A percentile compares a stretch with the other conserved stretches of the same genome.
Evolutionary conservation across 495 filamentous ascomycete genomes (phyloP).

Genomic region (Podospora conica): DNA sequence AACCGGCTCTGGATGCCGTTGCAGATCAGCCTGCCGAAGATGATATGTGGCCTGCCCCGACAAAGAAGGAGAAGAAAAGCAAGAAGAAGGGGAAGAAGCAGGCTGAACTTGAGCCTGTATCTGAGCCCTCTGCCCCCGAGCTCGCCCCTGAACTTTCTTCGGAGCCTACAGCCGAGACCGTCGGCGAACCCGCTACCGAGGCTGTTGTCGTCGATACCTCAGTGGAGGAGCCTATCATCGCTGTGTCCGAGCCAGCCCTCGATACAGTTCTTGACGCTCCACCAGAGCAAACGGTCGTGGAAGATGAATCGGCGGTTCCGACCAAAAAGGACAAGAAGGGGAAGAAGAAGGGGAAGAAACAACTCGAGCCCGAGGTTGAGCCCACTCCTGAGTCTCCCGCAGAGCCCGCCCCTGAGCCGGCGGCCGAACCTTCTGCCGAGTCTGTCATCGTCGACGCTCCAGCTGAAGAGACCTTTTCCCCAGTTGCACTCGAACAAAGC

Average conservation of each 20-base stretch:
- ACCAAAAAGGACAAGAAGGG: not conserved
- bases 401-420: not conserved
- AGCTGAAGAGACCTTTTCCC: not conserved
- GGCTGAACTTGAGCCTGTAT: not conserved
- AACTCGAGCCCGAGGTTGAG: not conserved
- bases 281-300: not conserved
- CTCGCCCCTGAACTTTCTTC: not conserved
- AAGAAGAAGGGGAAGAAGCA: not conserved
- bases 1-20: not conserved
- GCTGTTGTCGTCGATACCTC: not conserved
- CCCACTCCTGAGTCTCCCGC: not conserved
- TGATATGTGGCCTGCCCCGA: not conserved
- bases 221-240: not conserved
- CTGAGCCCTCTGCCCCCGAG: not conserved
- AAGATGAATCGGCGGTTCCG: not conserved
- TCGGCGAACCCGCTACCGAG: not conserved
- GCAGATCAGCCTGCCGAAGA: not conserved
- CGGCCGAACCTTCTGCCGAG: not conserved
- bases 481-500: not conserved
- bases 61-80: not conserved
- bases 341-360: not conserved
- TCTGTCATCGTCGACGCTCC: not conserved
- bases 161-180: not conserved
- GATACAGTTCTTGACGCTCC: not conserved
- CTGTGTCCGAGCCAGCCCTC: not conserved